Conservation (phyloP, 345 rosid species). For the Lepidium sativum region DNA sequence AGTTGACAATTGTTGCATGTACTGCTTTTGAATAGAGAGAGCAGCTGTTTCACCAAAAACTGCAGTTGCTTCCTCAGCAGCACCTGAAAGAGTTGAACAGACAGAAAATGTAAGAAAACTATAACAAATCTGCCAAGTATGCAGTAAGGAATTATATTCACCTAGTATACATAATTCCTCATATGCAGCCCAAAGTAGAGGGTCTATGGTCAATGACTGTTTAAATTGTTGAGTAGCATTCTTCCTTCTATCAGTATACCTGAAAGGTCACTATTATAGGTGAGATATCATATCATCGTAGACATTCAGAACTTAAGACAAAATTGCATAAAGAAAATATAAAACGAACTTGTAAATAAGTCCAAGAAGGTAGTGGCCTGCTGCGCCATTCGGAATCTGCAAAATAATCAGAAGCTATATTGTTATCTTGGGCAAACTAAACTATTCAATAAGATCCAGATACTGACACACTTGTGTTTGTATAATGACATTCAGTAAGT, state of each 20-base stretch:
- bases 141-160: constrained; percentile 23
- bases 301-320: constrained; percentile 1
- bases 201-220: constrained; percentile 80
- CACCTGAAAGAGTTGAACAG: constrained; percentile 37
- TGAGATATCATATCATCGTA: constrained; percentile 3
- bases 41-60: constrained; percentile 91
- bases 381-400: constrained; percentile 94
- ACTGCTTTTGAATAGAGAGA: constrained; percentile 77
- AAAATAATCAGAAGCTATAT: constrained; percentile 5
- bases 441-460: not conserved
- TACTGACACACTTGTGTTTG: not conserved
- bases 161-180: constrained; percentile 93
- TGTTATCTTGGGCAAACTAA: not conserved
- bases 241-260: constrained; percentile 92
- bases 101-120: not conserved
- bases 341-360: constrained; percentile 74
- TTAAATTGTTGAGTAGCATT: constrained; percentile 72
- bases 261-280: constrained; percentile 23
- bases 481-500: not conserved
- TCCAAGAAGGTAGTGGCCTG: constrained; percentile 98
- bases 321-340: not conserved
- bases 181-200: constrained; percentile 89
- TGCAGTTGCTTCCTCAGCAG: constrained; percentile 82
- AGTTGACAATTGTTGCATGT: constrained; percentile 38
- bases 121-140: not conserved